Evolutionary conservation across 2,329 filamentous ascomycete genomes (phyloP), one percentile per base, ranked within the genome.

Genomic region (Epichloe coenophiala): DNA sequence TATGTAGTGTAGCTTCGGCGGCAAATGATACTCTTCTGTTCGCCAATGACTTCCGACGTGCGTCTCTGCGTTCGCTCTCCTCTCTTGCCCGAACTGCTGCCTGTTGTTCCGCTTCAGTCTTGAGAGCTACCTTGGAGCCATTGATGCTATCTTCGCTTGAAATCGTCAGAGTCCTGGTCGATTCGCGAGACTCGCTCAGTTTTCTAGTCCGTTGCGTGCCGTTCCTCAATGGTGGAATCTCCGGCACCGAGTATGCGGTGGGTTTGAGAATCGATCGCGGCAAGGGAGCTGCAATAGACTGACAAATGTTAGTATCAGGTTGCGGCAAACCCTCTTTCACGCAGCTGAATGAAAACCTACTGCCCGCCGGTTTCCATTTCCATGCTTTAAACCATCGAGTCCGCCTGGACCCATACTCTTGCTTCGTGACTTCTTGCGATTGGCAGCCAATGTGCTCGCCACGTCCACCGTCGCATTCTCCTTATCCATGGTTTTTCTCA

Each of bases 371-470:
- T 95, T 94, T 36, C 86, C 87, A 61, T 75, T 79, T 43, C 77
- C 78, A 61, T 84, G 77, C 65, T 85, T 89, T 50, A 94, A 74
- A 51, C 84, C 83, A 72, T 94, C 89, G 44, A 95, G 69, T 27
- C 90, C 89, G 47, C 91, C 93, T 15, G 93, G 91, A 2, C 93
- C 93, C 58, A 98, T 83, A 69, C 91, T 97, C 73, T 96, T 97
- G 69, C 91, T 96, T 57, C 93, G 83, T 52, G 84, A 86, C 69
- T 89, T 91, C 70, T 76, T 77, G 55, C 76, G 72, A 61, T 66
- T 74, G 52, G 71, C 72, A 33, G 71, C 73, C 57, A 74, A 62
- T 51, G 71, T 68, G 56, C 76, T 74, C 54, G 73, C 76, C 51
- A 85, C 65, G 57, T 88, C 83, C 42, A 83, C 69, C 3, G 83